These are phyloP conservation scores for Butyriboletus regius DNA, from an alignment of 1,284 basidiomycete genomes.

Conservation along the genomic window DNA sequence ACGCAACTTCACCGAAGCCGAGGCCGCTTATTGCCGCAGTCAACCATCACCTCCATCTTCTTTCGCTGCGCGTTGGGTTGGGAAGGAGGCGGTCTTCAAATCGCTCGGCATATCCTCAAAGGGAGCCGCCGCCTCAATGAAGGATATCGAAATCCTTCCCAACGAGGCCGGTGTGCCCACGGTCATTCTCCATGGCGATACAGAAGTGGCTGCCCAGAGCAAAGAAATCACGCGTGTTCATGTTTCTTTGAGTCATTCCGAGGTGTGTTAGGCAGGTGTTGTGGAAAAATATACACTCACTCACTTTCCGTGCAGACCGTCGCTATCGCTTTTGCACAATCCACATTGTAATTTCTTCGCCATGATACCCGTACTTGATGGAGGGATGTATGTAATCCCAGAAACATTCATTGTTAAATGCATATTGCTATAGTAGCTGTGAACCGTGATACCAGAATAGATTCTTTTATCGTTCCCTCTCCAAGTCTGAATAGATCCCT, in stretches of 20 bases:
- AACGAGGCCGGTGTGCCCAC: conserved; percentile 62
- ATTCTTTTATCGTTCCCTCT: conserved; percentile 2
- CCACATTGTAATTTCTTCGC: conserved; percentile 31
- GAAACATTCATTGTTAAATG: conserved; percentile 2
- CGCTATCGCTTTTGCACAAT: conserved; percentile 77
- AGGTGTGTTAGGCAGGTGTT: conserved; percentile 45
- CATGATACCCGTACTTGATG: conserved; percentile 1
- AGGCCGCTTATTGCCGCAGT: conserved; percentile 79
- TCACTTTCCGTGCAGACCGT: conserved; percentile 47
- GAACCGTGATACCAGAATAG: conserved; percentile 9
- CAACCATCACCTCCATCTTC: conserved; percentile 85
- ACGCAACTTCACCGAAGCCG: conserved; percentile 88
- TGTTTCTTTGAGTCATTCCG: conserved; percentile 87
- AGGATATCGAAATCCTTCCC: conserved; percentile 92
- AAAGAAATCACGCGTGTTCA: conserved; percentile 73
- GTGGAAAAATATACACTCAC: conserved; percentile 1
- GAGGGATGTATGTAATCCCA: conserved; percentile 4
- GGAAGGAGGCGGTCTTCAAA: conserved; percentile 98
- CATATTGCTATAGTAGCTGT: background rate
- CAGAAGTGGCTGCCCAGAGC: conserved; percentile 61
- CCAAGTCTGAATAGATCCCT: conserved; percentile 41
- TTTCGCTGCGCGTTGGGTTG: conserved; percentile 93
- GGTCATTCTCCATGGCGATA: conserved; percentile 79
- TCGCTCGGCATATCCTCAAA: conserved; percentile 86
- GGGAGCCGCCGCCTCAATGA: conserved; percentile 88